phyloP scores from a whole-genome alignment of 1,139 yeast genomes.

The Geotrichum candidum region DNA sequence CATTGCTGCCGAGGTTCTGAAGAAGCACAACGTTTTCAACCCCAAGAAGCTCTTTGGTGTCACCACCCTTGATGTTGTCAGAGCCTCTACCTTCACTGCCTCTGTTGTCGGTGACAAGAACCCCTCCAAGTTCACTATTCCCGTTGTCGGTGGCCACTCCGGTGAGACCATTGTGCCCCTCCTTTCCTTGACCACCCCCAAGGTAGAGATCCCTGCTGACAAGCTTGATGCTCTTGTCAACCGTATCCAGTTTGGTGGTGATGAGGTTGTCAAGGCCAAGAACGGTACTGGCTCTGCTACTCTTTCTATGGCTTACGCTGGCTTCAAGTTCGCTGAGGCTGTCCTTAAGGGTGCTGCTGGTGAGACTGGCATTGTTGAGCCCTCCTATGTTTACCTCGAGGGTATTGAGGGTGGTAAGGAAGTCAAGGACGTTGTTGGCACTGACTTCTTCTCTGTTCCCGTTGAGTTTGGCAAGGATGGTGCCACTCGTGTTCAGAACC shows the following conservation, averaged over 20 bases:
- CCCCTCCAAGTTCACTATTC: slow-evolving; percentile 44
- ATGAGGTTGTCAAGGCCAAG: slow-evolving; percentile 93
- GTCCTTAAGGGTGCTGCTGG: slow-evolving; percentile 51
- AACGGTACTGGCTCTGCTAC: slow-evolving; percentile 95
- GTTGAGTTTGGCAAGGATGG: slow-evolving; percentile 79
- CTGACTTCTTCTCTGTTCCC: slow-evolving; percentile 87
- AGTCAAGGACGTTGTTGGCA: slow-evolving; percentile 43
- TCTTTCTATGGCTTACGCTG: slow-evolving; percentile 82
- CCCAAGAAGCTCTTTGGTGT: slow-evolving; percentile 85
- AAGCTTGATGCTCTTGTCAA: slow-evolving; percentile 64
- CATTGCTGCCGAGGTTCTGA: slow-evolving; percentile 79
- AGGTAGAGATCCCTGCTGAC: slow-evolving; percentile 31
- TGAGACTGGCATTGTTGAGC: slow-evolving; percentile 45
- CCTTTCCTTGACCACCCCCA: slow-evolving; percentile 52
- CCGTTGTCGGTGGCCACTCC: slow-evolving; percentile 90
- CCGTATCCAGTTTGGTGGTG: slow-evolving; percentile 96
- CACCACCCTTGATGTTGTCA: slow-evolving; percentile 83
- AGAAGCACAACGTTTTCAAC: slow-evolving; percentile 60
- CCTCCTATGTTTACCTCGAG: slow-evolving; percentile 51
- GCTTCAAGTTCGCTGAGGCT: slow-evolving; percentile 65
- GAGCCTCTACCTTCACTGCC: slow-evolving; percentile 72
- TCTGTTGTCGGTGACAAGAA: slow-evolving; percentile 75
- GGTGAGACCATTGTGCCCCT: slow-evolving; percentile 74
- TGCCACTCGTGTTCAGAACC: slow-evolving; percentile 57
- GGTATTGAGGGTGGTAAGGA: slow-evolving; percentile 38